A percentile compares a stretch with the other conserved stretches of the same genome.
Evolutionary conservation across 495 filamentous ascomycete species (phyloP).

Genomic region (Astrothelium macrocarpum): DNA sequence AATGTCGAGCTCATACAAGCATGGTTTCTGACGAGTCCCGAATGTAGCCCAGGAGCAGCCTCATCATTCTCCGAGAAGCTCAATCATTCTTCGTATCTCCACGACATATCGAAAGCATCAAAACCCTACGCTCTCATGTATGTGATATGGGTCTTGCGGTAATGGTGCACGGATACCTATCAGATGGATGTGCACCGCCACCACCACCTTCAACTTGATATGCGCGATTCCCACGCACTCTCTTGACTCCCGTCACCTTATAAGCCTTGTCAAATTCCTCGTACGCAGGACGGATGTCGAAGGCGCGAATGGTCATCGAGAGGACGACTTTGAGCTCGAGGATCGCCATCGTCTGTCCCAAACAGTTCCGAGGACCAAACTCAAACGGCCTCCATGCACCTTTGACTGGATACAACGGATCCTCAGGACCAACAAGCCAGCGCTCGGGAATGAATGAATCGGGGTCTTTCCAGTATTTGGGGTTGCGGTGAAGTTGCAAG

Average conservation of each 20-base stretch:
- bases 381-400: conserved; percentile 26
- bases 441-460: conserved; percentile 17
- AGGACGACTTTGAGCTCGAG: conserved; percentile 30
- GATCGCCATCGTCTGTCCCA: conserved; percentile 31
- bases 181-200: neutral
- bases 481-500: conserved; percentile 18
- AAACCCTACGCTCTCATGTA: too few relatives aligned
- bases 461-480: conserved; percentile 19
- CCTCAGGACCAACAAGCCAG: conserved; percentile 13
- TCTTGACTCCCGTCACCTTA: conserved; percentile 11
- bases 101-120: too few relatives aligned
- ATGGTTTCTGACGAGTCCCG: too few relatives aligned
- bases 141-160: too few relatives aligned
- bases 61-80: too few relatives aligned
- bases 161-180: neutral
- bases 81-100: too few relatives aligned
- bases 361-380: conserved; percentile 28
- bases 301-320: conserved; percentile 21
- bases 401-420: conserved; percentile 9
- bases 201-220: conserved; percentile 20
- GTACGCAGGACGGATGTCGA: conserved; percentile 23
- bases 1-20: too few relatives aligned
- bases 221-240: conserved; percentile 18
- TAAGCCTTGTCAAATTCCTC: conserved; percentile 18
- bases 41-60: too few relatives aligned